Evolutionary conservation across 2,329 filamentous ascomycete species (phyloP).

Genomic region (Xenosphaeropsis pyriputrescens): DNA sequence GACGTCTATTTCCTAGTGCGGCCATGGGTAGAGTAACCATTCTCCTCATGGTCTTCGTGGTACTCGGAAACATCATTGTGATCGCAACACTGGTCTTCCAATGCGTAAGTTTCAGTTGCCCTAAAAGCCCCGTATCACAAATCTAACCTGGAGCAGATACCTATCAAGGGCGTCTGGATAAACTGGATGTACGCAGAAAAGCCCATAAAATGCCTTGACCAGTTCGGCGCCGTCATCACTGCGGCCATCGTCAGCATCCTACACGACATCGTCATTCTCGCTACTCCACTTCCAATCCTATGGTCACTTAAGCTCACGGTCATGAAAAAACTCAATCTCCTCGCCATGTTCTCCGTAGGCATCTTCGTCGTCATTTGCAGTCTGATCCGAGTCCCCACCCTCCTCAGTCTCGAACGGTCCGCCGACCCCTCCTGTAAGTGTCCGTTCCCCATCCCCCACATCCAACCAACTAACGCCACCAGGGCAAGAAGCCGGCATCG

Average conservation of each 20-base stretch:
- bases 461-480: no score
- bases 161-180: conserved; percentile 4
- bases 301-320: conserved; percentile 1
- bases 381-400: conserved; percentile 2
- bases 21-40: not conserved
- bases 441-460: not conserved
- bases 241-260: conserved; percentile 3
- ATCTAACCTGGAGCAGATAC: not conserved
- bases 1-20: conserved; percentile 4
- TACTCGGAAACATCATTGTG: conserved; percentile 1
- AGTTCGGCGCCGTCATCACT: conserved; percentile 1
- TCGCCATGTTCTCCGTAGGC: conserved; percentile 5
- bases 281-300: conserved; percentile 3
- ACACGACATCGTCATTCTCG: conserved; percentile 4
- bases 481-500: conserved; percentile 42
- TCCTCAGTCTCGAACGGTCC: conserved; percentile 1
- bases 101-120: conserved; percentile 3
- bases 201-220: conserved; percentile 3
- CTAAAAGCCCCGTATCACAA: no score
- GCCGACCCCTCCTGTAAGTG: conserved; percentile 6
- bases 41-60: not conserved
- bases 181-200: conserved; percentile 6
- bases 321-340: conserved; percentile 2
- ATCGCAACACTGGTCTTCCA: conserved; percentile 3
- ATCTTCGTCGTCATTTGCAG: conserved; percentile 5